A percentile compares a stretch with the other conserved stretches of the same genome.
Evolutionary conservation across 2,329 filamentous ascomycete genomes (phyloP).

Genomic region (Aspergillus arachidicola): DNA sequence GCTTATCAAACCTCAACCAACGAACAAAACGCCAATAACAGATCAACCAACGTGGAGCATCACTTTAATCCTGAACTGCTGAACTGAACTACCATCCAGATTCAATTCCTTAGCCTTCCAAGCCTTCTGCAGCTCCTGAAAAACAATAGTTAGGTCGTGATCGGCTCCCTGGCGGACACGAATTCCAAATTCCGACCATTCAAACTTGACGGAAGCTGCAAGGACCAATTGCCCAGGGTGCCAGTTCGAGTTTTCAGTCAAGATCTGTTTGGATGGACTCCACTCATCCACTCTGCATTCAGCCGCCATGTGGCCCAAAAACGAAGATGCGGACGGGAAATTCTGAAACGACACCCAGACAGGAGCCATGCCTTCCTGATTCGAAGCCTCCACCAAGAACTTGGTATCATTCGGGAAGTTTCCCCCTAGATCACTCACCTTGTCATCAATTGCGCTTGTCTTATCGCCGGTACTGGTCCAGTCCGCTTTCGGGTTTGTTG

Average conservation of each 20-base stretch:
- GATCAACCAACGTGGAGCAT: slow-evolving; percentile 18
- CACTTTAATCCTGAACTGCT: slow-evolving; percentile 19
- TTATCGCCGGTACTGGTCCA: neutral
- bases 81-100: neutral
- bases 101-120: slow-evolving; percentile 16
- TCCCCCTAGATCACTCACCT: neutral
- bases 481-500: neutral
- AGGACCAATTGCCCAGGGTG: slow-evolving; percentile 6
- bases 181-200: slow-evolving; percentile 24
- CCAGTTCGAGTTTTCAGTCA: slow-evolving; percentile 7
- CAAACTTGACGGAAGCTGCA: slow-evolving; percentile 24
- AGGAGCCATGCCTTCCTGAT: slow-evolving; percentile 17
- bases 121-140: slow-evolving; percentile 16
- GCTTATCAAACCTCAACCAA: neutral
- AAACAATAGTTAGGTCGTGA: slow-evolving; percentile 18
- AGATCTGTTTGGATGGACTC: slow-evolving; percentile 14
- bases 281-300: slow-evolving; percentile 17
- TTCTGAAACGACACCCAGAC: slow-evolving; percentile 20
- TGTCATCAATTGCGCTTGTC: too few species aligned
- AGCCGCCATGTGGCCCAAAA: slow-evolving; percentile 18
- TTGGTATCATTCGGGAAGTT: slow-evolving; percentile 9
- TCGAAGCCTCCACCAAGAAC: slow-evolving; percentile 20
- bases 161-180: slow-evolving; percentile 22
- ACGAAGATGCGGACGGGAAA: slow-evolving; percentile 18
- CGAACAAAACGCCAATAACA: neutral